phyloP scores from a whole-genome alignment of 2,329 filamentous ascomycete species.

The Phyllosticta citribraziliensis region DNA sequence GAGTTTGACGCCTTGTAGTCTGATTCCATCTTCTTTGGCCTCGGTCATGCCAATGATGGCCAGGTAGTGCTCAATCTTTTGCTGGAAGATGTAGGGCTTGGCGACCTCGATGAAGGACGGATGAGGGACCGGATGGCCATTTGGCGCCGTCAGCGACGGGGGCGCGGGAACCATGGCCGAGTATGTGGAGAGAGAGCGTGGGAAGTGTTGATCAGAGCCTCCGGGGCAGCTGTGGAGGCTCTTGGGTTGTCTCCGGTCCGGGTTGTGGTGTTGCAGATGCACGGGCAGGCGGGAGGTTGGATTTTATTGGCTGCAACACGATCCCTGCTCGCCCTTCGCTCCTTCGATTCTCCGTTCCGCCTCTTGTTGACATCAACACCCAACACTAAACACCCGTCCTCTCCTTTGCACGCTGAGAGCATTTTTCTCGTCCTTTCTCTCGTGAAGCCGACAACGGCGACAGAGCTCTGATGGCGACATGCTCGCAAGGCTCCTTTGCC shows the following conservation, averaged over 20 bases:
- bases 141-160: slow-evolving; percentile 15
- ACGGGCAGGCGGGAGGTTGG: too few relatives aligned
- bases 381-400: neutral
- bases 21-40: slow-evolving; percentile 67
- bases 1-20: slow-evolving; percentile 78
- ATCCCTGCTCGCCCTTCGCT: neutral
- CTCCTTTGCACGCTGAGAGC: neutral
- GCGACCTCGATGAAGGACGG: slow-evolving; percentile 55
- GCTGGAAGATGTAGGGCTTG: slow-evolving; percentile 73
- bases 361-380: neutral
- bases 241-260: neutral
- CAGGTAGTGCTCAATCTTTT: slow-evolving; percentile 65
- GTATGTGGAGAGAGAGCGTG: neutral
- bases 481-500: too few relatives aligned
- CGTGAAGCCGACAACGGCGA: too few relatives aligned
- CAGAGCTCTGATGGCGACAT: too few relatives aligned
- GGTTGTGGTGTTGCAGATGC: neutral
- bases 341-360: neutral
- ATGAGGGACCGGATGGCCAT: slow-evolving; percentile 38
- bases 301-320: neutral
- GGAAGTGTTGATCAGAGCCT: neutral
- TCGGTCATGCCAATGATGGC: slow-evolving; percentile 60
- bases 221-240: neutral
- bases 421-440: neutral
- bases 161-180: slow-evolving; percentile 22